Evolutionary conservation across 2,329 filamentous ascomycete genomes (phyloP), one percentile per base, ranked within the genome.

Genomic region (Nannizziopsis arthrosporioides): DNA sequence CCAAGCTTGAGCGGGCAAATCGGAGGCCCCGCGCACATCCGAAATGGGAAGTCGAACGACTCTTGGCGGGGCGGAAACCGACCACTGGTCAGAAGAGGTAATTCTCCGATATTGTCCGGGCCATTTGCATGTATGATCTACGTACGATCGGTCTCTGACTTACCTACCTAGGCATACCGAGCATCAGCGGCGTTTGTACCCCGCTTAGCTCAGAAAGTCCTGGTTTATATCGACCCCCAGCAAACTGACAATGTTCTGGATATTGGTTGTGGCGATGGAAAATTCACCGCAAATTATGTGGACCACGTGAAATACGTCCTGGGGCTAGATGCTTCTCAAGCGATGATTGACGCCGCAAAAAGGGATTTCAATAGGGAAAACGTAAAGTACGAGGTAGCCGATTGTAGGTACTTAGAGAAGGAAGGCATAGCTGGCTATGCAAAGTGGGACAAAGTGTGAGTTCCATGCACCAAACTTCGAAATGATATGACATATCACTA

Each of bases 211-310:
- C 70, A 68, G 12, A 80, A 77, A 51, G 69, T 82, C 4, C 56
- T 80, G 9, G 61, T 68, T 40, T 81, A 77, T 72, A 67, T 83
- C 0, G 72, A 80, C 54, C 70, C 78, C 0, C 69, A 77, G 49
- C 68, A 72, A 22, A 72, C 76, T 53, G 79, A 83, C 57, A 60
- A 66, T 12, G 70, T 83, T 17, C 66, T 83, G 1, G 80, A 83
- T 53, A 63, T 83, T 46, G 80, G 80, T 11, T 83, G 80, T 55
- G 80, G 80, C 38, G 79, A 82, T 60, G 79, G 78, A 32, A 68
- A 80, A 18, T 66, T 82, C 51, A 75, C 78, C 34, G 60, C 73
- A 1, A 69, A 79, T 44, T 73, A 81, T 46, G 69, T 70, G 55
- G 68, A 7, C 57, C 66, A 44, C 14, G 76, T 76, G 1, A 65